Evolutionary conservation across 202 grass and related monocot genomes (phyloP), one percentile per base, ranked within the genome.

Genomic region (Panicum hallii): DNA sequence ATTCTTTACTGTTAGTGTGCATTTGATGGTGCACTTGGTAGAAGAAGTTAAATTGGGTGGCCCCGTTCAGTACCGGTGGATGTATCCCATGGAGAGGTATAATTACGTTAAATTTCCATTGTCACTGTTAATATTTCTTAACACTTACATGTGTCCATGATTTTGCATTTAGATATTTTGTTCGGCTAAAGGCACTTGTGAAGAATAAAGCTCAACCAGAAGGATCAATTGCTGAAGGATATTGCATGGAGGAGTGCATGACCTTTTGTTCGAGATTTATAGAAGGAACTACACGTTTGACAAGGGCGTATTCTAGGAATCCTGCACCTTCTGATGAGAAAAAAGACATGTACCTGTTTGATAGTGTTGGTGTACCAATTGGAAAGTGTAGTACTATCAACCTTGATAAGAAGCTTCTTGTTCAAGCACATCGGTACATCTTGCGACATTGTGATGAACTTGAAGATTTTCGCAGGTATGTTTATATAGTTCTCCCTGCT

Each of bases 1-100:
- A 57, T 22, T 57, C 55, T 57, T 57, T 22, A 57, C 55, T 22
- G 20, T 60, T 2, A 60, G 8, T 1, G 56, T 60, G 56, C n/a
- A 60, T 60, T 23, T 90, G n/a, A 50, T 77, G 45, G 63, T 90
- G 20, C 88, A 90, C 38, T 56, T 86, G 19, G 64, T 70, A 1
- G 30, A 56, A 26, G 77, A 90, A 60, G n/a, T 60, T 60, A 60
- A 60, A 60, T 9, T 60, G n/a, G 8, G 56, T 60, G 9, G 8
- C 20, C 56, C 7, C 0, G n/a, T 60, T 3, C 9, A 60, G 56
- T 60, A 60, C 56, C 3, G 9, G 9, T 60, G 56, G 56, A 60
- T 23, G 20, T 60, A 60, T 0, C 56, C 56, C 56, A 60, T 60
- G 56, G 56, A 60, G 56, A 60, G 56, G 56, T 60, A 60, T 23